Percentiles rank a stretch among this genome's conserved stretches.
phyloP scores from a whole-genome alignment of 345 rosid species.

The Ceriops tagal region DNA sequence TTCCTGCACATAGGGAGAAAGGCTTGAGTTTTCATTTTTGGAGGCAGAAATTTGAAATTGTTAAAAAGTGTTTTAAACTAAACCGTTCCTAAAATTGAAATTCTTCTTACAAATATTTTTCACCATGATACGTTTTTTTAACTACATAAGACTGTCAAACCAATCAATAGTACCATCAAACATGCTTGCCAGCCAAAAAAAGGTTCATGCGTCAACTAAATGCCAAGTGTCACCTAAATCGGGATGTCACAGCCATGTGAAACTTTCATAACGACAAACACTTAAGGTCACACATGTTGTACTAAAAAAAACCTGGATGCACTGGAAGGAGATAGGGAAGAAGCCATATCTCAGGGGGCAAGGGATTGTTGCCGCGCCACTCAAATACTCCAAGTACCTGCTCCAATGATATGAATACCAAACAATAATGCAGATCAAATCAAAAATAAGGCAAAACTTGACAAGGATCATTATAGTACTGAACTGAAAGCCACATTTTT shows the following conservation, averaged over 20 bases:
- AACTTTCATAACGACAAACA: too few relatives aligned
- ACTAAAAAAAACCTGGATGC: conserved; percentile 70
- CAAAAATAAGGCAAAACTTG: conserved; percentile 4
- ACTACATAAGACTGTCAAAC: too few relatives aligned
- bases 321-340: conserved; percentile 78
- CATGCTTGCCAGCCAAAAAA: too few relatives aligned
- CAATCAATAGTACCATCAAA: too few relatives aligned
- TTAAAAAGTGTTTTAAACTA: background rate
- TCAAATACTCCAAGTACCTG: conserved; percentile 94
- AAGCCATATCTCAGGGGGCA: conserved; percentile 98
- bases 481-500: conserved; percentile 99
- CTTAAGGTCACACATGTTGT: too few relatives aligned
- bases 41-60: background rate
- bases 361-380: conserved; percentile 96
- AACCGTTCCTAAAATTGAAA: too few relatives aligned
- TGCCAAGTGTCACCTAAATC: too few relatives aligned
- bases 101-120: too few relatives aligned
- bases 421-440: conserved; percentile 8
- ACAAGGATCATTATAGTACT: conserved; percentile 22
- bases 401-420: conserved; percentile 27
- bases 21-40: background rate
- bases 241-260: too few relatives aligned
- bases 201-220: too few relatives aligned
- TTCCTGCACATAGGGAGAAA: conserved; percentile 48
- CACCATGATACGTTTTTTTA: too few relatives aligned